phyloP scores from a whole-genome alignment of 2,329 filamentous ascomycete genomes.

The Diplodia sapinea region DNA sequence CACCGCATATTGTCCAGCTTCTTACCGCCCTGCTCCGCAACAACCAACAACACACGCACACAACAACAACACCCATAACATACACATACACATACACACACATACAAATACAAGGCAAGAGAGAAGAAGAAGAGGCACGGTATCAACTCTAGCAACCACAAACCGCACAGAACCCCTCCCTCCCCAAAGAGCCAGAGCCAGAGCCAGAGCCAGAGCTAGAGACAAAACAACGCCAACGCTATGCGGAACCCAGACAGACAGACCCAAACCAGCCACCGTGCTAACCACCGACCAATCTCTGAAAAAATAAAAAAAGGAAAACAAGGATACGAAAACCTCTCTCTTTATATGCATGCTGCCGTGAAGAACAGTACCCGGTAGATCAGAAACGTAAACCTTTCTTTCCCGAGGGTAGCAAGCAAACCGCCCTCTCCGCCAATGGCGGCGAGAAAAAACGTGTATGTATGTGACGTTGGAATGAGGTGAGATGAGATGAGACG shows the following conservation, averaged over 20 bases:
- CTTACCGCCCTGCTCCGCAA: too few relatives aligned
- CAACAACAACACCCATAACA: too few relatives aligned
- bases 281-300: not conserved
- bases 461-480: not conserved
- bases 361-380: not conserved
- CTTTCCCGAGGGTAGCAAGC: conserved; percentile 4
- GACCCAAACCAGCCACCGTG: not conserved
- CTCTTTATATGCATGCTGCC: not conserved
- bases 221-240: conserved; percentile 30
- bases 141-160: conserved; percentile 1
- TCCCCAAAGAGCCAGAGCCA: too few relatives aligned
- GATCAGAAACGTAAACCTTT: not conserved
- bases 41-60: too few relatives aligned
- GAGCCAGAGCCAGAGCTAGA: not conserved
- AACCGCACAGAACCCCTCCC: not conserved
- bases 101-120: not conserved
- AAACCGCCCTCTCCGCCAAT: not conserved
- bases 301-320: not conserved
- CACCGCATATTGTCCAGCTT: too few relatives aligned
- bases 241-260: not conserved
- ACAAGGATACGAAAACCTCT: not conserved
- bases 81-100: not conserved
- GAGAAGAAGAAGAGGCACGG: not conserved
- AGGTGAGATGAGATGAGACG: conserved; percentile 15
- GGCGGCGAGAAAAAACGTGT: not conserved